Base-by-base conservation (phyloP, 345 rosid genomes). In the Eucalyptus grandis region DNA sequence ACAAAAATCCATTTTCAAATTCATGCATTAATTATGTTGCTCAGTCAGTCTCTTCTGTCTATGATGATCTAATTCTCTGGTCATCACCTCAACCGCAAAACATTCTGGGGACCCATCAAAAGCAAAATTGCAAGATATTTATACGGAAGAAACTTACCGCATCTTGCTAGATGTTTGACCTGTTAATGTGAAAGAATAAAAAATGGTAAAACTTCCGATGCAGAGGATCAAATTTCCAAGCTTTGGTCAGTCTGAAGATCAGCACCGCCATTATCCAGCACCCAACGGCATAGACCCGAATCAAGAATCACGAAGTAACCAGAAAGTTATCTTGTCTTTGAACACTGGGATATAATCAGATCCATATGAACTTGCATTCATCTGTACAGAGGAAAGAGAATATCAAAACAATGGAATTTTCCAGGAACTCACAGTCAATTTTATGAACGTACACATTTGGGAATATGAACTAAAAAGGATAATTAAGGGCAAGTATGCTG, bases 291-390 rank as follows among this genome's bases (percentile, higher is more conserved):
- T 31, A 86, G 26, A 47, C 44, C 54, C 44, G 4, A 86, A 86
- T 86, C 24, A 86, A 50, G 56, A 49, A n/a, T 86, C 31, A 86
- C 16, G 14, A 31, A 31, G 14, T 44, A 92, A 82, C 89, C 91
- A 89, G 10, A 90, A 92, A 49, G 67, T 88, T 80, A 89, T 88
- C 89, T 80, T 89, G 30, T 90, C 90, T 89, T 87, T 88, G 80
- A 92, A 88, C 54, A 54, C 49, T 80, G 81, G 82, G 15, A 85
- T 53, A 65, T 88, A 46, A 40, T 86, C 88, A 10, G 37, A 43
- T 81, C 89, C 91, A 34, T 40, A 37, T 14, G 90, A 62, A 54
- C 88, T 86, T 77, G 54, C 91, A 72, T 87, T 49, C 86, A 88
- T 77, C 92, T 92, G 92, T 37, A 40, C 56, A 69, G 86, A 86